Evolutionary conservation across 2,329 filamentous ascomycete species (phyloP), one percentile per base, ranked within the genome.

Genomic region (Sarocladium kiliense): DNA sequence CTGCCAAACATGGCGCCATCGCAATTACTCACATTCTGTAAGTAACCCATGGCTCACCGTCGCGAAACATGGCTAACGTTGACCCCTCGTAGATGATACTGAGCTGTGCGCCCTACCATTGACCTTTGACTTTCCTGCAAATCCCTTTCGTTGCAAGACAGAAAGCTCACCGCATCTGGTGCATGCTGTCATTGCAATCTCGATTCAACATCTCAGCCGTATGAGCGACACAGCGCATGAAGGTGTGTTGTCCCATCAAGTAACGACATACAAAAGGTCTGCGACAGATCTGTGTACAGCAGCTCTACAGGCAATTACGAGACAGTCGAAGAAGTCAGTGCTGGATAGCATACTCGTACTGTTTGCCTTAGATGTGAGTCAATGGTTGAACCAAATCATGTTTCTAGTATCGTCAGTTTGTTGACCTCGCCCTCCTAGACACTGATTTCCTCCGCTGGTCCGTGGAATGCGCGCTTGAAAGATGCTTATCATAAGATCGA

Each of bases 381-480:
- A 10, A 34, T 14, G 14, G 30, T 34, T n/a, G n/a, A n/a, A n/a
- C n/a, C 14, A 34, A 34, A 41, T 50, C 19, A 37, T 37, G n/a
- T n/a, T n/a, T n/a, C n/a, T n/a, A n/a, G n/a, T n/a, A n/a, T n/a
- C n/a, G n/a, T n/a, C n/a, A n/a, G n/a, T 5, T 23, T 37, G 32
- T 14, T 19, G 16, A 7, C 47, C 18, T 3, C 26, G 12, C 4
- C 9, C 19, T 30, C 19, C 16, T 18, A 56, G 55, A 45, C 55
- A 16, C 42, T 56, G 23, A 37, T 49, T 9, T 56, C 57, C 23
- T 53, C 57, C 5, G 26, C 30, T 3, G 57, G 57, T 10, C 57
- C 57, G 9, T 58, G 57, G 57, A 55, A 51, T 53, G 11, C 18
- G 14, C 57, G 55, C 16, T 53, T 58, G 19, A 25, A 16, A 27